These are phyloP conservation scores for Phycomyces nitens DNA, from an alignment of 192 early-diverging fungal species.

Conservation along the genomic window DNA sequence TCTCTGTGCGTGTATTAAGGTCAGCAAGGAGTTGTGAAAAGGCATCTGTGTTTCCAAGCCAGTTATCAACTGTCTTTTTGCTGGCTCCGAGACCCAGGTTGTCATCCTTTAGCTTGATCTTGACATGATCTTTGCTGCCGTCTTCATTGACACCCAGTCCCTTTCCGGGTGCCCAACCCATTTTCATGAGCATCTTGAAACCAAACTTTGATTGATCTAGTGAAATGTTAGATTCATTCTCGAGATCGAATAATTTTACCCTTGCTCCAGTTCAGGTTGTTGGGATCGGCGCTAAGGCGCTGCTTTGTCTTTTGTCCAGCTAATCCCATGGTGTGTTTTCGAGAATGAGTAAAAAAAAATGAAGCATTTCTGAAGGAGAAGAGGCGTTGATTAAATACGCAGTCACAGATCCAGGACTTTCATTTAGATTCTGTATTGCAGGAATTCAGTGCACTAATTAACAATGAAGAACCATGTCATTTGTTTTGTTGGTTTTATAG, in stretches of 20 bases:
- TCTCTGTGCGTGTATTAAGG: constrained; percentile 63
- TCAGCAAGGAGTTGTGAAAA: constrained; percentile 77
- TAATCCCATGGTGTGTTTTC: constrained; percentile 57
- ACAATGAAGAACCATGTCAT: no score
- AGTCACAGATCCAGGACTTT: no score
- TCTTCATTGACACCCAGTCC: constrained; percentile 88
- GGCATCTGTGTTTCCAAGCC: constrained; percentile 90
- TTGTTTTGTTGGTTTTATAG: no score
- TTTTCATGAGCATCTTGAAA: constrained; percentile 86
- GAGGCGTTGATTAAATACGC: no score
- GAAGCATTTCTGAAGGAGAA: no score
- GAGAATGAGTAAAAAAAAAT: no score
- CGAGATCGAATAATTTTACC: constrained; percentile 40
- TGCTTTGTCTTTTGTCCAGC: constrained; percentile 70
- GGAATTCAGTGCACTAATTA: no score
- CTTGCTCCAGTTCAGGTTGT: constrained; percentile 85
- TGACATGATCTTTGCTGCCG: constrained; percentile 81
- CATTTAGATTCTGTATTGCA: no score
- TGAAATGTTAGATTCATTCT: not conserved
- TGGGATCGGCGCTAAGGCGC: constrained; percentile 84
- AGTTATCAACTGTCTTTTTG: constrained; percentile 84
- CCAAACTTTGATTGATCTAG: constrained; percentile 77
- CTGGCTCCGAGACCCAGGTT: constrained; percentile 89
- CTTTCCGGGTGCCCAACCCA: constrained; percentile 95
- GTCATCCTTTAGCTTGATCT: constrained; percentile 82